phyloP scores from a whole-genome alignment of 805 yeast genomes.

The Cyberlindnera samutprakarnensis region DNA sequence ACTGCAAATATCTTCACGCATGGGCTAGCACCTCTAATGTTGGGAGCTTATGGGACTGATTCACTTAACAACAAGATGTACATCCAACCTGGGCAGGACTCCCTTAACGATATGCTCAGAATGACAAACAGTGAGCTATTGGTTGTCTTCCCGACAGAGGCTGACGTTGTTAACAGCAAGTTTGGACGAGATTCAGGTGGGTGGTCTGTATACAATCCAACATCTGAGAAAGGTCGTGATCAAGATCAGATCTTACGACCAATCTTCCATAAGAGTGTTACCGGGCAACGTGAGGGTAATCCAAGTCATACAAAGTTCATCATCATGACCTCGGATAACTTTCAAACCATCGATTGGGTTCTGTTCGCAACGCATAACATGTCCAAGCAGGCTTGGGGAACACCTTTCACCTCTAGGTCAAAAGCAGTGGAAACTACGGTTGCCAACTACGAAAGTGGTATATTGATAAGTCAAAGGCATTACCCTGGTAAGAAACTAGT shows the following conservation, averaged over 20 bases:
- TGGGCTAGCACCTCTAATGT: conserved; percentile 15
- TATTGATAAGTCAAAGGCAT: conserved; percentile 31
- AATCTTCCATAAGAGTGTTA: conserved; percentile 27
- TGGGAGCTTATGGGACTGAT: conserved; percentile 7
- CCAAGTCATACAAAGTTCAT: conserved; percentile 70
- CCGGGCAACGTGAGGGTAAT: conserved; percentile 20
- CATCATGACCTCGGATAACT: conserved; percentile 43
- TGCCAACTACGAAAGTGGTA: conserved; percentile 49
- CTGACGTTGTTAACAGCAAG: conserved; percentile 31
- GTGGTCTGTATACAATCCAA: conserved; percentile 39
- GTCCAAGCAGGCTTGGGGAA: conserved; percentile 81
- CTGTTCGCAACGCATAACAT: conserved; percentile 69
- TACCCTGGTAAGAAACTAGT: conserved; percentile 23
- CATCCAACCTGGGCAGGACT: conserved; percentile 8
- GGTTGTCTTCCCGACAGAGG: conserved; percentile 38
- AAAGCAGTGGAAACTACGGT: conserved; percentile 24
- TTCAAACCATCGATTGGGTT: conserved; percentile 54
- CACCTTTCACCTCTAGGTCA: conserved; percentile 16
- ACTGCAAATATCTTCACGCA: conserved; percentile 19
- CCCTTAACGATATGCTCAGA: conserved; percentile 19
- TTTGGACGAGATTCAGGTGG: conserved; percentile 43
- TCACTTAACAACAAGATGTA: conserved; percentile 1
- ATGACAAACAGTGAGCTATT: conserved; percentile 26
- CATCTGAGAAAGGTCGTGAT: conserved; percentile 16
- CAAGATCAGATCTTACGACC: conserved; percentile 37